Evolutionary conservation across 805 yeast species (phyloP), one percentile per base, ranked within the genome.

Genomic region (Yarrowia sp.): DNA sequence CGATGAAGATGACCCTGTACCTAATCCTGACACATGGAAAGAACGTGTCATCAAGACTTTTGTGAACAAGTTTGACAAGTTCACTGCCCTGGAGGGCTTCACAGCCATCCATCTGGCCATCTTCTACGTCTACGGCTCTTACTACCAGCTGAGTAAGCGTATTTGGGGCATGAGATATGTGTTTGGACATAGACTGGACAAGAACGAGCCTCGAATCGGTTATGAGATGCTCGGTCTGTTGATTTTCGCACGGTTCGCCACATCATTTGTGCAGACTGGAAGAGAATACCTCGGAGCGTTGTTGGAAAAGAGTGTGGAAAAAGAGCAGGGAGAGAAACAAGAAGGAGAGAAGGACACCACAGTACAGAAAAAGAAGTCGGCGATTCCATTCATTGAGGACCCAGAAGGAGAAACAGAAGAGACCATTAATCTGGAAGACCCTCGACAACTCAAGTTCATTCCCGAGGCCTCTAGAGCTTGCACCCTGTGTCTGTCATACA

Each of bases 111-210:
- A 93, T 73, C 75, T 92, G 61, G 93, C 96, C 0, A 38, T 89
- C 0, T 93, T 93, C 73, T 93, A 93, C 75, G 84, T 92, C 71
- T 81, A 80, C 48, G 98, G 98, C 2, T 82, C 86, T 30, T 95
- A 88, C 74, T 92, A 92, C 75, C 86, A 88, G 59, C 68, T 92
- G 4, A 83, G 89, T 1, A 92, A 91, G 70, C 78, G 98, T 40
- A 17, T 91, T 0, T 85, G 87, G 73, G 97, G 97, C 0, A 72
- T 93, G 73, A 77, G 96, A 40, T 93, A 93, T 73, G 92, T 84
- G 43, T 71, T 75, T 66, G 76, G 76, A 16, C 77, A 75, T 65
- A 66, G 70, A 16, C 69, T 71, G 9, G 71, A 72, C 49, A 74
- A 74, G n/a, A 52, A 68, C 32, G 70, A 71, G 43, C 49, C 65